A percentile compares a stretch with the other conserved stretches of the same genome.
These are phyloP conservation scores for Cytospora mali DNA, from an alignment of 2,329 filamentous ascomycete species.

Conservation along the genomic window DNA sequence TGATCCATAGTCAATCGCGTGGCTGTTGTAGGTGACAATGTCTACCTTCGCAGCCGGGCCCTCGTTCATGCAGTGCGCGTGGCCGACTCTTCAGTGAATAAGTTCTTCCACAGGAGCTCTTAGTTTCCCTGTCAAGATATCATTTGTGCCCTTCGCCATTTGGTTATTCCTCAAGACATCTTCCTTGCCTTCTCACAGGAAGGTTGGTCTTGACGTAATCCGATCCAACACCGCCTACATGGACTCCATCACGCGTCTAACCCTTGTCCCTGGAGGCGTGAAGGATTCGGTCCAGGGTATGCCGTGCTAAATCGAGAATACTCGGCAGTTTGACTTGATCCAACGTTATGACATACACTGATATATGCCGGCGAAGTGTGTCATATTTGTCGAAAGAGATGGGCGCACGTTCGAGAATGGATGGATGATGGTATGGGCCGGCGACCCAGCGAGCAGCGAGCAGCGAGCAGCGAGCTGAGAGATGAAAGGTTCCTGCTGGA, in stretches of 20 bases:
- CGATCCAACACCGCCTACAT: not conserved
- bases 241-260: not conserved
- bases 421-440: constrained; percentile 4
- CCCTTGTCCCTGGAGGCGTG: not conserved
- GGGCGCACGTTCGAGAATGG: not conserved
- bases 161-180: no score
- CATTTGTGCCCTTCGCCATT: no score
- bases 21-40: no score
- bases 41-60: no score
- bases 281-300: constrained; percentile 2
- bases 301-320: constrained; percentile 1
- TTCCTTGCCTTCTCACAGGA: no score
- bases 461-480: constrained; percentile 1
- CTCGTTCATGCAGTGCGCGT: no score
- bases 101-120: no score
- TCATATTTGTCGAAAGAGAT: not conserved
- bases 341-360: constrained; percentile 3
- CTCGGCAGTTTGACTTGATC: constrained; percentile 1
- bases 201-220: no score
- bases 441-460: not conserved
- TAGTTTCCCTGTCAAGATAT: no score
- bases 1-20: no score
- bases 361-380: not conserved
- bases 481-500: not conserved
- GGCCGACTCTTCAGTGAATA: no score